Evolutionary conservation across 2,329 filamentous ascomycete genomes (phyloP).

Genomic region (Exophiala calicioides): DNA sequence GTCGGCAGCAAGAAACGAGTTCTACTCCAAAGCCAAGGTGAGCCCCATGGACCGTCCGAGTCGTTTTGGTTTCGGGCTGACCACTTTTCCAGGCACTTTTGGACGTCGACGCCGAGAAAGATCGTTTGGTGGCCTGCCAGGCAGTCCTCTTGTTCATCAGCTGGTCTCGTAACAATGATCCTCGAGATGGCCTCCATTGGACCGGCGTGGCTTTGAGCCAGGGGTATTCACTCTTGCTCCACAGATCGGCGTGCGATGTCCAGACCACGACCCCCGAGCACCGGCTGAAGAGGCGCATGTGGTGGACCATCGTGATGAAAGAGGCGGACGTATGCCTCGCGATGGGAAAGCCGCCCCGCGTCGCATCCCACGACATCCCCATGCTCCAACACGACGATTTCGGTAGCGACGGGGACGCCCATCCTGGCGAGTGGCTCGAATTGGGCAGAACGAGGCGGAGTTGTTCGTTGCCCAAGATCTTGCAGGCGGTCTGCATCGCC

Average conservation of each 20-base stretch:
- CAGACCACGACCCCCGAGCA: too few relatives aligned
- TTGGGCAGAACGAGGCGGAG: too few relatives aligned
- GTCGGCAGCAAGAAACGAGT: conserved; percentile 1
- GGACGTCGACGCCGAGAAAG: background rate
- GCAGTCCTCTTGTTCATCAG: conserved; percentile 2
- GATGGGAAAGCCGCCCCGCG: conserved; percentile 5
- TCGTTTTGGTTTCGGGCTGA: background rate
- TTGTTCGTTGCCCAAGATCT: background rate
- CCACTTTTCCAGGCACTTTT: conserved; percentile 1
- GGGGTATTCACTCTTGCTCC: conserved; percentile 3
- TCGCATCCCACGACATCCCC: conserved; percentile 1
- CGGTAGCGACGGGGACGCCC: background rate
- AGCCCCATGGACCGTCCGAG: background rate
- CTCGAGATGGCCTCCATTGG: conserved; percentile 5
- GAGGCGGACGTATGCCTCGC: conserved; percentile 7
- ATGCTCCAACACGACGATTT: conserved; percentile 4
- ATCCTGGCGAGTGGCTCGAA: too few relatives aligned
- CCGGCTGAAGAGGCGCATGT: conserved; percentile 4
- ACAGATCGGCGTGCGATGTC: background rate
- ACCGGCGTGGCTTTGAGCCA: conserved; percentile 4
- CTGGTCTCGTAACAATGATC: conserved; percentile 9
- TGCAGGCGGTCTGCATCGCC: conserved; percentile 2
- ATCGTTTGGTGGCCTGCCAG: background rate
- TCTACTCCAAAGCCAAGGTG: conserved; percentile 4
- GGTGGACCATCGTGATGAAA: conserved; percentile 10